These are phyloP conservation scores for Thalassiosira livingstoniorum DNA, from an alignment of 352 stramenopile genomes.

Conservation along the genomic window DNA sequence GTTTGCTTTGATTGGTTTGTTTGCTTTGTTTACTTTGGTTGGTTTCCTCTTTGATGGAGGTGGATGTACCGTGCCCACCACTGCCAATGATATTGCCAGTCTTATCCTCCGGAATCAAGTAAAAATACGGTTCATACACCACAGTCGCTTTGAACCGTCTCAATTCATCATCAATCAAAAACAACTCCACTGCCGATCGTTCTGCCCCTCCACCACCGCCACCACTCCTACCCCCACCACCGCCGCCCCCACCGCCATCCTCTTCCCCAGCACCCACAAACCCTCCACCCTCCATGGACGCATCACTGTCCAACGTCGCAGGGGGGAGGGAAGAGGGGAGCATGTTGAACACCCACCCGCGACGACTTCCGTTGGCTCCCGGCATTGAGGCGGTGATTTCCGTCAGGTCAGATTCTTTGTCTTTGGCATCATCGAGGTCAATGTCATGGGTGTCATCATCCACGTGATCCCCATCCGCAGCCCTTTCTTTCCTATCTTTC, in stretches of 20 bases:
- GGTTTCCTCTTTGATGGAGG: no score
- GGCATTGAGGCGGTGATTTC: not conserved
- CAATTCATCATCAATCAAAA: constrained; percentile 59
- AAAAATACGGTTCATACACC: constrained; percentile 97
- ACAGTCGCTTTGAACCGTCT: constrained; percentile 94
- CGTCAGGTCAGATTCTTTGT: not conserved
- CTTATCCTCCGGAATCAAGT: constrained; percentile 87
- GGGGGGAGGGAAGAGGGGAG: constrained; percentile 64
- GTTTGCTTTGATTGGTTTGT: constrained; percentile 88
- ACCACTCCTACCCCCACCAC: constrained; percentile 18
- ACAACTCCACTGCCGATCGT: constrained; percentile 34
- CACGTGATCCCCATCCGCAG: not conserved
- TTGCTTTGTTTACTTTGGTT: constrained; percentile 90
- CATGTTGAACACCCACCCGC: constrained; percentile 85
- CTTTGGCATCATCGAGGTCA: no score
- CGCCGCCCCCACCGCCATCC: not conserved
- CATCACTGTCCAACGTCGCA: constrained; percentile 3
- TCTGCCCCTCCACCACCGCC: constrained; percentile 12
- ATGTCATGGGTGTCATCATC: no score
- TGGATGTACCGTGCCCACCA: no score
- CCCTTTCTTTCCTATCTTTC: not conserved
- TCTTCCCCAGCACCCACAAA: constrained; percentile 2
- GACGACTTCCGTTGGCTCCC: constrained; percentile 22
- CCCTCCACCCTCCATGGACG: not conserved
- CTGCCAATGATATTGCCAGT: constrained; percentile 54